Conservation (phyloP, 306 rosid genomes). For the Fagus crenata region DNA sequence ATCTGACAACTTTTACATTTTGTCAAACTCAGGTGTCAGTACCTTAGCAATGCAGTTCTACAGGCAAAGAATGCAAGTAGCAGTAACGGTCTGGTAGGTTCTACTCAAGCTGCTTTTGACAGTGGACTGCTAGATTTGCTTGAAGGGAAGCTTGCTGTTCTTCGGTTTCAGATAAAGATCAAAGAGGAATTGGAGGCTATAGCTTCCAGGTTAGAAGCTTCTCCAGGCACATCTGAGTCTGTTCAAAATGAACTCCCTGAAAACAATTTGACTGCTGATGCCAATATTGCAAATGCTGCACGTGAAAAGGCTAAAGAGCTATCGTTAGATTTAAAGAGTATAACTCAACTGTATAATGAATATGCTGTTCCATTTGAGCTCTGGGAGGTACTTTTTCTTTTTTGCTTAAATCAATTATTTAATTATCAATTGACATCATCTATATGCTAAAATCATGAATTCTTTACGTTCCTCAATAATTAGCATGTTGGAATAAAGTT, state of each 20-base stretch:
- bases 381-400: constrained; percentile 78
- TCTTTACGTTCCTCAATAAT: constrained; percentile 12
- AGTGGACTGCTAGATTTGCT: constrained; percentile 85
- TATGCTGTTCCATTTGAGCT: constrained; percentile 93
- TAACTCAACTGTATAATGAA: constrained; percentile 93
- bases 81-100: constrained; percentile 59
- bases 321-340: constrained; percentile 74
- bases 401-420: background rate
- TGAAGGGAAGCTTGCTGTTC: constrained; percentile 99
- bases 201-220: constrained; percentile 66
- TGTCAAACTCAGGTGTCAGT: constrained; percentile 67
- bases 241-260: constrained; percentile 50
- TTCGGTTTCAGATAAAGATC: constrained; percentile 87
- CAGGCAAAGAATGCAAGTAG: constrained; percentile 82
- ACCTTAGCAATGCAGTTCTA: constrained; percentile 90
- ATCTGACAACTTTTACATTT: constrained; percentile 29
- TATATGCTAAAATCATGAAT: background rate
- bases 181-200: constrained; percentile 80
- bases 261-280: constrained; percentile 39
- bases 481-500: background rate
- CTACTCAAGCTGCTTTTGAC: constrained; percentile 66
- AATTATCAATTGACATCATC: background rate
- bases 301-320: constrained; percentile 74
- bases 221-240: constrained; percentile 52
- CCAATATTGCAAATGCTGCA: constrained; percentile 45